A percentile compares a stretch with the other conserved stretches of the same genome.
Evolutionary conservation across 306 rosid genomes (phyloP).

Genomic region (Canavalia gladiata): DNA sequence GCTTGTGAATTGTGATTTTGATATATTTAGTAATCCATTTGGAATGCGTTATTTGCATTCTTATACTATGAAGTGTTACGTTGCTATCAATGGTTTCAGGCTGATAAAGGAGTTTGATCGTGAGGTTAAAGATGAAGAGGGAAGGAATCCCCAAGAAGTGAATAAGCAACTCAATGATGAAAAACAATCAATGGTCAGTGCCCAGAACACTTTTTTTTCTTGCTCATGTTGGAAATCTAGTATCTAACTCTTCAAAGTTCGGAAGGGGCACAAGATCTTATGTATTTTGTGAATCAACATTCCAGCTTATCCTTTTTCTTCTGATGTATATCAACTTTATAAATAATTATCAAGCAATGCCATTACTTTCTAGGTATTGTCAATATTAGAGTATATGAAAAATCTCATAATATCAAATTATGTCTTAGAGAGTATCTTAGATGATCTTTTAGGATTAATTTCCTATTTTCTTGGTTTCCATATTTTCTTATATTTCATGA

Average conservation of each 20-base stretch:
- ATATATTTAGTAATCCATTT: conserved; percentile 29
- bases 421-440: too few species aligned
- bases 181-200: conserved; percentile 91
- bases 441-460: too few species aligned
- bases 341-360: conserved; percentile 34
- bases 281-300: conserved; percentile 30
- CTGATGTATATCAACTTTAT: conserved; percentile 3
- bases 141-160: conserved; percentile 84
- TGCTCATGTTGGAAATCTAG: conserved; percentile 40
- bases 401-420: too few species aligned
- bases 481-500: too few species aligned
- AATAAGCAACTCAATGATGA: conserved; percentile 97
- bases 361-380: conserved; percentile 32
- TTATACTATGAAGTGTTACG: conserved; percentile 28
- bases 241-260: conserved; percentile 35
- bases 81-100: conserved; percentile 58
- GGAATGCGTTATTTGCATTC: conserved; percentile 15
- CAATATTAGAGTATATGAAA: too few species aligned
- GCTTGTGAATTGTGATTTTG: conserved; percentile 4
- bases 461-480: too few species aligned
- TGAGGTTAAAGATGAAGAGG: conserved; percentile 91
- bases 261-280: conserved; percentile 26
- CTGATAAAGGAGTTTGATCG: conserved; percentile 95
- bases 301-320: conserved; percentile 11
- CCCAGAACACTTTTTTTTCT: conserved; percentile 30